Evolutionary conservation across 2,329 filamentous ascomycete genomes (phyloP).

Genomic region (Cytospora piceae): DNA sequence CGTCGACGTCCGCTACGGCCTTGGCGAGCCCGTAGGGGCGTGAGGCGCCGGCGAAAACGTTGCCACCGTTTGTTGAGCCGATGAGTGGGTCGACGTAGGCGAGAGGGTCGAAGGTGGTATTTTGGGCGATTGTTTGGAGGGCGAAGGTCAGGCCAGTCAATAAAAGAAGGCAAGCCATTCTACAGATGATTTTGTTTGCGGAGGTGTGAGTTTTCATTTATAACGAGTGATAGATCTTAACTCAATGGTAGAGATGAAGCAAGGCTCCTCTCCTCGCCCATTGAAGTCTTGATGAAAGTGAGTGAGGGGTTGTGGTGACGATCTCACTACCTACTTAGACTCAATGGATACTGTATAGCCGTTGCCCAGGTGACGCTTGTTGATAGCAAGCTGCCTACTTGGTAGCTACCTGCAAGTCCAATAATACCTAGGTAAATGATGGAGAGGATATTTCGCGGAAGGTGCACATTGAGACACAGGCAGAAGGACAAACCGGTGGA

Average conservation of each 20-base stretch:
- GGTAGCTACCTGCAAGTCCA: background rate
- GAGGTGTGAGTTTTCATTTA: too few species aligned
- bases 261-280: too few species aligned
- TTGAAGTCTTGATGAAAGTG: background rate
- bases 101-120: conserved; percentile 32
- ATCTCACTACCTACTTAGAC: background rate
- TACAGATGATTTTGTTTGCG: background rate
- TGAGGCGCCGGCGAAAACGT: conserved; percentile 61
- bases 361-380: background rate
- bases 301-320: background rate
- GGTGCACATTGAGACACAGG: too few species aligned
- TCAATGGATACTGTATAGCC: background rate
- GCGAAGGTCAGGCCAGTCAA: background rate
- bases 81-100: conserved; percentile 52
- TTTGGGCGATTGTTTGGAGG: background rate
- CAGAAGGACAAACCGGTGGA: background rate
- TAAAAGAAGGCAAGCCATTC: background rate
- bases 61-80: conserved; percentile 58
- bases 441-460: too few species aligned
- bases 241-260: background rate
- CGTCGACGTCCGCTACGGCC: conserved; percentile 56
- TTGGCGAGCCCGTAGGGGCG: conserved; percentile 61
- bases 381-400: background rate
- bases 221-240: background rate
- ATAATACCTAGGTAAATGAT: background rate